These are phyloP conservation scores for Phaeolepiota aurea DNA, from an alignment of 768 basidiomycete species.

Conservation along the genomic window DNA sequence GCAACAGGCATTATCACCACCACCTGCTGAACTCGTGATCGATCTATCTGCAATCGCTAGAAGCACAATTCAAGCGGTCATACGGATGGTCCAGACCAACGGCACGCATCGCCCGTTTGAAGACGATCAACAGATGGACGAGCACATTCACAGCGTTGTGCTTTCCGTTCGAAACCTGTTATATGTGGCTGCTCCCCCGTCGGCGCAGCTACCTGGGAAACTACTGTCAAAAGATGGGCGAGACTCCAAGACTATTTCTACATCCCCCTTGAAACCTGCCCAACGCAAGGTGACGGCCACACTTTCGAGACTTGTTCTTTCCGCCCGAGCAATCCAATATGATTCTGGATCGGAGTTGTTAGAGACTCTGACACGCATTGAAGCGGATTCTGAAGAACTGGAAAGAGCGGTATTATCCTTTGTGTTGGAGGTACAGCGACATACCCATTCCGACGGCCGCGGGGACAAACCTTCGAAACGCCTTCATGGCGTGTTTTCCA, in stretches of 20 bases:
- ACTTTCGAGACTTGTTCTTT: constrained; percentile 81
- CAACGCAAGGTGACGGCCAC: constrained; percentile 86
- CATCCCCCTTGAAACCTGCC: constrained; percentile 64
- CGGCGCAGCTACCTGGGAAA: constrained; percentile 51
- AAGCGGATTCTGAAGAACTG: constrained; percentile 68
- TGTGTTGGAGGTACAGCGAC: constrained; percentile 60
- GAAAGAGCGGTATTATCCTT: constrained; percentile 65
- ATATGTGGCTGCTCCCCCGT: constrained; percentile 54
- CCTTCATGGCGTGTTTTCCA: constrained; percentile 51
- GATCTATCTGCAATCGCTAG: constrained; percentile 55
- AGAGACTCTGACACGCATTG: constrained; percentile 63
- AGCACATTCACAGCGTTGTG: constrained; percentile 54
- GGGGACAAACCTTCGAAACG: constrained; percentile 37
- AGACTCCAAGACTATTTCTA: constrained; percentile 33
- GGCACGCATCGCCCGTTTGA: constrained; percentile 38
- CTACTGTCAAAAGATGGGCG: constrained; percentile 42
- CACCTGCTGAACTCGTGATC: constrained; percentile 48
- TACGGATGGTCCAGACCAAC: constrained; percentile 47
- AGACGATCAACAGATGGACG: constrained; percentile 52
- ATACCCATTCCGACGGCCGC: constrained; percentile 16
- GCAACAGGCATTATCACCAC: constrained; percentile 49
- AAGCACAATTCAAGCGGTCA: constrained; percentile 52
- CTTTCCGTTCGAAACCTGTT: constrained; percentile 71
- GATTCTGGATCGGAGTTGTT: constrained; percentile 56
- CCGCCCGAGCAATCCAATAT: constrained; percentile 83